Evolutionary conservation across 768 basidiomycete genomes (phyloP).

Genomic region (Tulasnella sp.): DNA sequence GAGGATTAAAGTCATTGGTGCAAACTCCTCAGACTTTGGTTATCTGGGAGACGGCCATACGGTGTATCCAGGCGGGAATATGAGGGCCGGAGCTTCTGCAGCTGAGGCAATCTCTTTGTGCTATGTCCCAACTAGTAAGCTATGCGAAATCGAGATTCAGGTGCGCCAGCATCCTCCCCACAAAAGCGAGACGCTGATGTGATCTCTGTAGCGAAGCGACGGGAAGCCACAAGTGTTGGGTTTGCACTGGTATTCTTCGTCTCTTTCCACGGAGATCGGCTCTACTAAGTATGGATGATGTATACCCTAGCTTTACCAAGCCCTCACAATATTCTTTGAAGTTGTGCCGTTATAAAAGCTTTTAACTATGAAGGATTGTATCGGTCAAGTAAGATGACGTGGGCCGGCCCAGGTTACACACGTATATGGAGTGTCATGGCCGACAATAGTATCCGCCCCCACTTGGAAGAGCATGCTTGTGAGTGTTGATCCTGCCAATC

Average conservation of each 20-base stretch:
- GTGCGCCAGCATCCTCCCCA: neutral
- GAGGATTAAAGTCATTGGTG: no score
- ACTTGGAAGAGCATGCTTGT: neutral
- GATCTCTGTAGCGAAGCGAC: no score
- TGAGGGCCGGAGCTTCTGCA: neutral
- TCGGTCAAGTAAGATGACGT: neutral
- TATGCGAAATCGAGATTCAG: neutral
- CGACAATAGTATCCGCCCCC: neutral
- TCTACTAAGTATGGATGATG: no score
- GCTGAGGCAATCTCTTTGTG: neutral
- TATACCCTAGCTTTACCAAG: no score
- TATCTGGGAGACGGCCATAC: neutral
- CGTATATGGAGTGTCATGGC: neutral
- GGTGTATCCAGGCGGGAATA: neutral
- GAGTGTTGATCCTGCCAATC: neutral
- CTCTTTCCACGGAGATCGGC: no score
- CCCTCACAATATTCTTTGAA: neutral
- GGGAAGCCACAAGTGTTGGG: no score
- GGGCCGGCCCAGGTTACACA: neutral
- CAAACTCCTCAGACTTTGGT: neutral
- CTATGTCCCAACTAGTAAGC: neutral
- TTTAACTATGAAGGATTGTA: neutral
- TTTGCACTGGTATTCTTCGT: no score
- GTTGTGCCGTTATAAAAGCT: neutral
- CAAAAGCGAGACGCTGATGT: no score